phyloP scores from a whole-genome alignment of 345 rosid species.

The Linum tenue region DNA sequence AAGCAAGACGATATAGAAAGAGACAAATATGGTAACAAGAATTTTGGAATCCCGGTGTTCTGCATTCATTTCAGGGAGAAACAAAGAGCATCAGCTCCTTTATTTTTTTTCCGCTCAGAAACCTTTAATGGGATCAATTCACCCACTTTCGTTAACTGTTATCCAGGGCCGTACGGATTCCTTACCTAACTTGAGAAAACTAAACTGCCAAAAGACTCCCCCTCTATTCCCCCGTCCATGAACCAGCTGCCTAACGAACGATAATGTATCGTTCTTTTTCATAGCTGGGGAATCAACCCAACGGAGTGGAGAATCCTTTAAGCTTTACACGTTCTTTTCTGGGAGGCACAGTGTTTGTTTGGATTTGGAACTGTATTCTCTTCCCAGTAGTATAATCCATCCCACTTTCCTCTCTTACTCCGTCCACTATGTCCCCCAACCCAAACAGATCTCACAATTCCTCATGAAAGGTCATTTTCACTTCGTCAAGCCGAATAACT shows the following conservation, averaged over 20 bases:
- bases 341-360: background rate
- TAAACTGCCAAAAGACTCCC: background rate
- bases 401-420: background rate
- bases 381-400: background rate
- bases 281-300: background rate
- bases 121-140: conserved; percentile 23
- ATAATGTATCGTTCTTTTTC: conserved; percentile 14
- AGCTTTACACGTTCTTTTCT: background rate
- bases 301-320: background rate
- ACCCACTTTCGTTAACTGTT: conserved; percentile 8
- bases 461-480: background rate
- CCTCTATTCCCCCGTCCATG: conserved; percentile 4
- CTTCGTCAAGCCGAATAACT: background rate
- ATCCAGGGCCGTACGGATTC: conserved; percentile 20
- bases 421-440: background rate
- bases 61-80: conserved; percentile 6
- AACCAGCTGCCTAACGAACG: conserved; percentile 5
- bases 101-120: conserved; percentile 12
- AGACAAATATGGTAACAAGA: conserved; percentile 16
- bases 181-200: conserved; percentile 13
- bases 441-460: background rate
- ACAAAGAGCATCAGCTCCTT: conserved; percentile 30
- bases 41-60: conserved; percentile 1
- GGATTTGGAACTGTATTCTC: background rate
- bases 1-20: conserved; percentile 4